These are phyloP conservation scores for Populus nigra DNA, from an alignment of 345 rosid genomes.

Conservation along the genomic window DNA sequence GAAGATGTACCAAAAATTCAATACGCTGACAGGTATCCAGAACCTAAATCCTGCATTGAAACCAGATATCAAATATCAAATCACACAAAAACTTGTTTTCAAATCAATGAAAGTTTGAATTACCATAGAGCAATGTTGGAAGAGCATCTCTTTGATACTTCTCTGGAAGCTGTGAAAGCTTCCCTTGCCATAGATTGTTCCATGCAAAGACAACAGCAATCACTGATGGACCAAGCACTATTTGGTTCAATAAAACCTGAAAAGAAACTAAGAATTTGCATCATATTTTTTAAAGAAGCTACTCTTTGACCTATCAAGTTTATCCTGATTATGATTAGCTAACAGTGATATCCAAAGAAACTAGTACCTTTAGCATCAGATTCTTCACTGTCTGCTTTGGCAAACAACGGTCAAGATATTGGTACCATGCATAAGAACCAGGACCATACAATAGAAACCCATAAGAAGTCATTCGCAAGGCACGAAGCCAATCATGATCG, in stretches of 20 bases:
- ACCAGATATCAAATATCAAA: slow-evolving; percentile 13
- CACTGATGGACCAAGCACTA: slow-evolving; percentile 85
- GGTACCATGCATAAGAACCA: slow-evolving; percentile 89
- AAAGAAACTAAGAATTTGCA: slow-evolving; percentile 1
- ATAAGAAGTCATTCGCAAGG: slow-evolving; percentile 83
- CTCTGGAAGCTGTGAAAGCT: slow-evolving; percentile 61
- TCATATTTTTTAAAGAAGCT: background rate
- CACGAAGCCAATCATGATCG: slow-evolving; percentile 82
- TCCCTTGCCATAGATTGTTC: slow-evolving; percentile 90
- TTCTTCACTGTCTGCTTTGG: slow-evolving; percentile 66
- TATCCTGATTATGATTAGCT: background rate
- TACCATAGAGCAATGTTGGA: slow-evolving; percentile 73
- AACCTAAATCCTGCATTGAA: slow-evolving; percentile 76
- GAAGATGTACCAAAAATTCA: slow-evolving; percentile 71
- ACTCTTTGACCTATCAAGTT: slow-evolving; percentile 8
- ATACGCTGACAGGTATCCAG: slow-evolving; percentile 88
- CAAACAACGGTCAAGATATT: slow-evolving; percentile 62
- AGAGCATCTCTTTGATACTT: slow-evolving; percentile 82
- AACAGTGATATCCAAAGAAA: slow-evolving; percentile 4
- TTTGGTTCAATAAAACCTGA: slow-evolving; percentile 83
- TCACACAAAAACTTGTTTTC: background rate
- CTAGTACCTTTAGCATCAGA: slow-evolving; percentile 62
- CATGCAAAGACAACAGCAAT: slow-evolving; percentile 87
- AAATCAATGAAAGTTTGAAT: slow-evolving; percentile 22
- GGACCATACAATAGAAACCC: slow-evolving; percentile 91